Base-by-base conservation (phyloP, 805 yeast species). In the Ogataea angusta region DNA sequence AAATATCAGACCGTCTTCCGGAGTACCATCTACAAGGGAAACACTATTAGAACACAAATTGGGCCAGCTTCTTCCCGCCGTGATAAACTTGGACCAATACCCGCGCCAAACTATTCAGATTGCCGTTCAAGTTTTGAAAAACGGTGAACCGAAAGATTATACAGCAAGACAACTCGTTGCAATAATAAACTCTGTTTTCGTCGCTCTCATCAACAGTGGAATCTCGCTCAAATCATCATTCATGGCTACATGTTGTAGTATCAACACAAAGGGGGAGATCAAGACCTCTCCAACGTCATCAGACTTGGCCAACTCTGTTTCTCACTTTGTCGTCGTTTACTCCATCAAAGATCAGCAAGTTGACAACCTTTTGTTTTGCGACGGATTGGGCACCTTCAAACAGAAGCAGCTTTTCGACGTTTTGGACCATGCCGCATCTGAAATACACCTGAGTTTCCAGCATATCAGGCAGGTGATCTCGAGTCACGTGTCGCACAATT, bases 181-280 rank as follows among this genome's bases (percentile, higher is more conserved):
- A 2, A 81, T 84, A 16, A 70, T 91, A 28, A 91, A 93, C 59
- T 81, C 88, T 2, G 66, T 81, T 2, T 80, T 70, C 47, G 63
- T 85, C 47, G 95, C 97, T 0, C 70, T 91, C 31, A 60, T 89
- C 1, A 91, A 89, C 60, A 84, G 95, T 6, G 88, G 86, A 33
- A 70, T 90, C 14, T 82, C 88, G 0, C 61, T 91, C 39, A 67
- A 70, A 34, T 63, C 73, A n/a, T 75, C 89, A 1, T 80, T 82
- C 52, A 72, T 77, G 0, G 76, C 89, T 13, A 64, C 75, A 0
- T 65, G 79, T 4, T 58, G 79, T 35, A 33, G 45, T 6, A 44
- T 49, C 4, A 37, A 30, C 6, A 51, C 52, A 1, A 21, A 39
- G 10, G 60, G 62, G 17, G 56, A 64, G 3, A 37, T 72, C 4